These are phyloP conservation scores for Rhodofomes roseus DNA, from an alignment of 1,284 basidiomycete genomes.

Conservation along the genomic window DNA sequence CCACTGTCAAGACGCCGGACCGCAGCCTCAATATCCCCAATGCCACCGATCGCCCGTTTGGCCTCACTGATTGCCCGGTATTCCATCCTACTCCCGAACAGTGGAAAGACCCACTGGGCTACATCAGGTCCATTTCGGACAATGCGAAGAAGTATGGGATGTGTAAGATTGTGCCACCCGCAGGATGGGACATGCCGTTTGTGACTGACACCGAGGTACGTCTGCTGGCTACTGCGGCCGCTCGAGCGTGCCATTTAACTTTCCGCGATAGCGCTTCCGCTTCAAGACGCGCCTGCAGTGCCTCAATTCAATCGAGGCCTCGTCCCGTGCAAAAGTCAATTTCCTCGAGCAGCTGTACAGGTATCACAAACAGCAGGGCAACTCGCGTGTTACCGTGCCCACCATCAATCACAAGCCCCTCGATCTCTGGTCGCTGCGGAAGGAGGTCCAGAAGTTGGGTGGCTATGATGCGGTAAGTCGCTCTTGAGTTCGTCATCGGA, in stretches of 20 bases:
- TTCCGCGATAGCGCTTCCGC: constrained; percentile 67
- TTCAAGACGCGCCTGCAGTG: constrained; percentile 96
- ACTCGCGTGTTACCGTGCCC: constrained; percentile 83
- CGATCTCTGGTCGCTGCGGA: constrained; percentile 90
- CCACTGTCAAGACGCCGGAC: constrained; percentile 63
- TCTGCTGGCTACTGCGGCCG: constrained; percentile 29
- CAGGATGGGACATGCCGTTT: constrained; percentile 95
- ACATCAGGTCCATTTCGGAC: constrained; percentile 83
- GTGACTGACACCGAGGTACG: constrained; percentile 90
- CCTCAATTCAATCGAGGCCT: constrained; percentile 96
- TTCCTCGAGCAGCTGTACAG: constrained; percentile 96
- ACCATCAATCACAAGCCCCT: constrained; percentile 89
- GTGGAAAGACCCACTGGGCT: constrained; percentile 94
- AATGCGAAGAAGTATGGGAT: constrained; percentile 83
- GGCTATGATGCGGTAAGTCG: constrained; percentile 78
- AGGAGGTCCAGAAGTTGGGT: constrained; percentile 86
- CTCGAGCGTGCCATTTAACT: constrained; percentile 19
- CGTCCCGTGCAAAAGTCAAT: constrained; percentile 94
- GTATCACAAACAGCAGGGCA: constrained; percentile 88
- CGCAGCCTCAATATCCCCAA: constrained; percentile 40
- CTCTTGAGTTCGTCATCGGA: constrained; percentile 4
- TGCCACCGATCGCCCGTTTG: constrained; percentile 67
- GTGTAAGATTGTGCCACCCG: constrained; percentile 94
- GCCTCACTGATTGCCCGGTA: constrained; percentile 85
- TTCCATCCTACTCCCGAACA: constrained; percentile 89